Conservation (phyloP, 192 early-diverging fungal species). For the Backusella psychrophila region DNA sequence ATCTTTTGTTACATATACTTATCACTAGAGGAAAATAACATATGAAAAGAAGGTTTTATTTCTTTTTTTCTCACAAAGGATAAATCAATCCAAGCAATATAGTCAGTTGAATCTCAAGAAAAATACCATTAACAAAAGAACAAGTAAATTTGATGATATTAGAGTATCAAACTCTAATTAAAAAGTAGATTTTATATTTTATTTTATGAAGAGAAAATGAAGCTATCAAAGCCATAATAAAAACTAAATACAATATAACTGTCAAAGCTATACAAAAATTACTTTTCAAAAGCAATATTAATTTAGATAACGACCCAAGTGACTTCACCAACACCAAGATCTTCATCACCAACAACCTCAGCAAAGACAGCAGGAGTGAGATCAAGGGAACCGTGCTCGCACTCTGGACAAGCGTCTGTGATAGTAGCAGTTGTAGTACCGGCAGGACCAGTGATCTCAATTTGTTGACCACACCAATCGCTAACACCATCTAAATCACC, state of each 20-base stretch:
- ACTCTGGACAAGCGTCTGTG: conserved; percentile 46
- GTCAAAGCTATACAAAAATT: background rate
- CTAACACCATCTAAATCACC: conserved; percentile 23
- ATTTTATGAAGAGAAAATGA: background rate
- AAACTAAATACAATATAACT: background rate
- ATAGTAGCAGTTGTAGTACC: conserved; percentile 37
- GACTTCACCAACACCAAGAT: conserved; percentile 37
- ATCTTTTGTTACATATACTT: background rate
- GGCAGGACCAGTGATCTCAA: conserved; percentile 28
- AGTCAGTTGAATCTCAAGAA: background rate
- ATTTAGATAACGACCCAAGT: conserved; percentile 21
- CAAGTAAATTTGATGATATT: too few relatives aligned
- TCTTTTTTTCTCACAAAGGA: background rate
- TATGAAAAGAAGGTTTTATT: background rate
- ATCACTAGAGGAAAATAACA: background rate
- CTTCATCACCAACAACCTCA: conserved; percentile 28
- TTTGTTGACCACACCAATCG: conserved; percentile 33
- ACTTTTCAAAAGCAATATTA: background rate
- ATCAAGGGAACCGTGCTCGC: conserved; percentile 30
- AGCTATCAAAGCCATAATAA: background rate
- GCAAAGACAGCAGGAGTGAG: conserved; percentile 41
- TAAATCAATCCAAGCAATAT: background rate
- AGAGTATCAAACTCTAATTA: background rate
- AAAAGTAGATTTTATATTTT: background rate
- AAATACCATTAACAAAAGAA: background rate